phyloP scores from a whole-genome alignment of 148 eudicot species.

The Vaccinium macrocarpon region DNA sequence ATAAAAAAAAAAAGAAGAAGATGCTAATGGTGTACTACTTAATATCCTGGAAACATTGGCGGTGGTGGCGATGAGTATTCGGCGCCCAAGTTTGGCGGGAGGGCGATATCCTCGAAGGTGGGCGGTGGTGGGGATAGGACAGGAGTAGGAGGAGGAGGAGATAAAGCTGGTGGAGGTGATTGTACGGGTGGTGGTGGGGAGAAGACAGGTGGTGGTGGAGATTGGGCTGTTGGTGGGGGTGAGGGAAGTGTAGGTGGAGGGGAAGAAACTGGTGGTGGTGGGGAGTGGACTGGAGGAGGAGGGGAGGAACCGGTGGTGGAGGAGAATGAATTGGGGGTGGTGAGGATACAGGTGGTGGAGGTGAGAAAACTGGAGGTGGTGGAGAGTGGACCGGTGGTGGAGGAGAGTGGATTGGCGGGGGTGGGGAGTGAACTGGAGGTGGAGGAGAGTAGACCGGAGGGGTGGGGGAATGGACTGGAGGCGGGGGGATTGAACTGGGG shows the following conservation, averaged over 20 bases:
- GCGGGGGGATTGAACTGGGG: background rate
- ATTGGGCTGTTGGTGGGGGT: conserved; percentile 14
- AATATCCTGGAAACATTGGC: conserved; percentile 42
- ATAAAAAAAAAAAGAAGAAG: background rate
- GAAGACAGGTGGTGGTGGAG: background rate
- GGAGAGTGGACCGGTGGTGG: background rate
- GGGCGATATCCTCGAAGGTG: conserved; percentile 23
- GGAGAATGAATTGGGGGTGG: conserved; percentile 22
- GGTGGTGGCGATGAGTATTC: conserved; percentile 66
- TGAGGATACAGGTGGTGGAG: conserved; percentile 4
- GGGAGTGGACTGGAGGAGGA: background rate
- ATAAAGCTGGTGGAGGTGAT: background rate
- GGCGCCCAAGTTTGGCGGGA: conserved; percentile 55
- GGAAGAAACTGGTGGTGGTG: conserved; percentile 22
- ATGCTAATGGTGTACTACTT: background rate
- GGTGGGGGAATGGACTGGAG: background rate
- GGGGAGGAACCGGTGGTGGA: background rate
- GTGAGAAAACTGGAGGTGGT: background rate
- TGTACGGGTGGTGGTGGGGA: conserved; percentile 13
- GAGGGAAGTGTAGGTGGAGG: conserved; percentile 19
- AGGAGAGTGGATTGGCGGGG: conserved; percentile 17
- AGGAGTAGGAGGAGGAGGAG: conserved; percentile 13
- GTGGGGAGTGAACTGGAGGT: conserved; percentile 15
- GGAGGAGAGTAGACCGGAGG: conserved; percentile 8
- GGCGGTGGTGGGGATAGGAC: conserved; percentile 10